These are phyloP conservation scores for Fusarium subtropicale DNA, from an alignment of 2,329 filamentous ascomycete species.

Conservation along the genomic window DNA sequence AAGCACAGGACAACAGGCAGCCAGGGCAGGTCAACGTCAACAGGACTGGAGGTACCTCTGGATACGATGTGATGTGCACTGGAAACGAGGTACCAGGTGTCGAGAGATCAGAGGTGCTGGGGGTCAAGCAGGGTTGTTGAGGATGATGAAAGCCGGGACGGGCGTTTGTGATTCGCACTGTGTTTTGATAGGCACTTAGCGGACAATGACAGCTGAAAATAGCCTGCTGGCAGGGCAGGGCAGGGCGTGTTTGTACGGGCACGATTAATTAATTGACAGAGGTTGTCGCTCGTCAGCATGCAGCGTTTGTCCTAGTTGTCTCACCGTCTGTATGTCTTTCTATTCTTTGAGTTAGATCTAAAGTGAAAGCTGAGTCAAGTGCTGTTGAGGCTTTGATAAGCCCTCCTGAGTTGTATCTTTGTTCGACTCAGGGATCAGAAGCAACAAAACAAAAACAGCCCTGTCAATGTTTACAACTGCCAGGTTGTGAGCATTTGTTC, in stretches of 20 bases:
- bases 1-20: conserved; percentile 30
- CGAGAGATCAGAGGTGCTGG: conserved; percentile 31
- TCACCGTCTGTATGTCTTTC: neutral
- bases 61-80: conserved; percentile 3
- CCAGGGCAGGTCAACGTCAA: conserved; percentile 21
- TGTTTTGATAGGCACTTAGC: conserved; percentile 33
- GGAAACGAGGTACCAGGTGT: conserved; percentile 33
- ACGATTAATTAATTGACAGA: conserved; percentile 13
- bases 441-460: conserved; percentile 7
- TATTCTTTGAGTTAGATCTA: conserved; percentile 2
- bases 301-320: neutral
- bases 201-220: conserved; percentile 29
- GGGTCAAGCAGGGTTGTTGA: conserved; percentile 42
- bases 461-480: conserved; percentile 1
- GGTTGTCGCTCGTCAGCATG: neutral
- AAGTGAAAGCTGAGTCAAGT: neutral
- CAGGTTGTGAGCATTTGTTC: conserved; percentile 27
- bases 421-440: conserved; percentile 12
- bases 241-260: conserved; percentile 7
- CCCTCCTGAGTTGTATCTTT: conserved; percentile 13
- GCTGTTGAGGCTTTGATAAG: conserved; percentile 3
- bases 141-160: conserved; percentile 1
- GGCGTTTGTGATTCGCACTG: conserved; percentile 33
- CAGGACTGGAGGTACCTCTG: conserved; percentile 34
- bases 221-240: conserved; percentile 1